phyloP scores from a whole-genome alignment of 2,329 filamentous ascomycete genomes.

The Claviceps sp. region DNA sequence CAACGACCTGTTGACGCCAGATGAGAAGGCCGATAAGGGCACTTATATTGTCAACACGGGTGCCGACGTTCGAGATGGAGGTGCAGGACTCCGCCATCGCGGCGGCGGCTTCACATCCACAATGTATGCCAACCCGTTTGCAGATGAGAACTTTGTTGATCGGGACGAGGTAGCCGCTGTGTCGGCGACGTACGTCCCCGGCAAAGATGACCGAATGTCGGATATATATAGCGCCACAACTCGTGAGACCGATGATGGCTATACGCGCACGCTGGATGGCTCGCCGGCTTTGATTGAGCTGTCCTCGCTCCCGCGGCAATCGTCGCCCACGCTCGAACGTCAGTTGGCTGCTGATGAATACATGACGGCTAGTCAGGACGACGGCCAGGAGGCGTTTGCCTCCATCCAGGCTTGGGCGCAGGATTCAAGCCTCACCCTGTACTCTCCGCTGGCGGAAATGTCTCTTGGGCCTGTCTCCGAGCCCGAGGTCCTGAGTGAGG shows the following conservation, averaged over 20 bases:
- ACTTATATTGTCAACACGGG: slow-evolving; percentile 46
- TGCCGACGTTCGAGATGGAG: slow-evolving; percentile 26
- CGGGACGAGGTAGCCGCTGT: slow-evolving; percentile 28
- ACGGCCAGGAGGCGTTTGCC: slow-evolving; percentile 35
- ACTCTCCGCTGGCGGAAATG: slow-evolving; percentile 44
- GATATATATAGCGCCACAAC: slow-evolving; percentile 47
- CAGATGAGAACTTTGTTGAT: slow-evolving; percentile 41
- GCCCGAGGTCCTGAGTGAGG: slow-evolving; percentile 36
- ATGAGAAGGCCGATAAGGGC: slow-evolving; percentile 37
- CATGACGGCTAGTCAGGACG: slow-evolving; percentile 37
- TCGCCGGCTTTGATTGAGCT: slow-evolving; percentile 22
- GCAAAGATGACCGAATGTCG: slow-evolving; percentile 33
- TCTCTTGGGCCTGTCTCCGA: slow-evolving; percentile 35
- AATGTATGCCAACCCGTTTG: slow-evolving; percentile 45
- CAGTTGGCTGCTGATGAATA: slow-evolving; percentile 30
- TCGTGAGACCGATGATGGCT: slow-evolving; percentile 17
- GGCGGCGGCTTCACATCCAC: slow-evolving; percentile 28
- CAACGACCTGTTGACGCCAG: slow-evolving; percentile 44
- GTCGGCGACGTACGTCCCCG: slow-evolving; percentile 28
- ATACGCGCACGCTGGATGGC: slow-evolving; percentile 13
- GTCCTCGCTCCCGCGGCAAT: slow-evolving; percentile 8
- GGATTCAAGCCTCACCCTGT: slow-evolving; percentile 39
- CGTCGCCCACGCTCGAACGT: slow-evolving; percentile 21
- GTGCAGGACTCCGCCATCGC: slow-evolving; percentile 36
- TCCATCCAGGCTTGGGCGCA: slow-evolving; percentile 55